These are phyloP conservation scores for Metschnikowia picachoensis DNA, from an alignment of 805 yeast genomes.

Conservation along the genomic window DNA sequence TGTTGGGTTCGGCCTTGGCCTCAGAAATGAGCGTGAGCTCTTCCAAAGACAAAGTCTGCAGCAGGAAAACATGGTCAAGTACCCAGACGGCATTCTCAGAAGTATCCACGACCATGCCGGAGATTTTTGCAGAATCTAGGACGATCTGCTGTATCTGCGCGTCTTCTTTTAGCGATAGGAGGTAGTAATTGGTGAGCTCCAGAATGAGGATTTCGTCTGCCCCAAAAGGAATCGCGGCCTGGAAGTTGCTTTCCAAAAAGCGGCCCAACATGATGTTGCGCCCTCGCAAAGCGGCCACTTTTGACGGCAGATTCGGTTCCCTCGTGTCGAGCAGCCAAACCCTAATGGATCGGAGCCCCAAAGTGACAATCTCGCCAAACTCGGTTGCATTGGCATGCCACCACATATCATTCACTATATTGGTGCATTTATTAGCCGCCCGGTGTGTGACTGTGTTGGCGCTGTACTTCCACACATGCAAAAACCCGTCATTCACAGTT, in stretches of 20 bases:
- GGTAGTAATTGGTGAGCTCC: constrained; percentile 31
- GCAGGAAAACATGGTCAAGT: background rate
- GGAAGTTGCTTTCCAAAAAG: constrained; percentile 47
- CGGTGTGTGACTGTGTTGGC: constrained; percentile 20
- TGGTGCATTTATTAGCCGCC: constrained; percentile 61
- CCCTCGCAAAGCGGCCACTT: constrained; percentile 40
- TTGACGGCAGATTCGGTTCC: constrained; percentile 5
- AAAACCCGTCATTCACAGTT: constrained; percentile 62
- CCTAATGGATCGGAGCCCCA: constrained; percentile 59
- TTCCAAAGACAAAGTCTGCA: background rate
- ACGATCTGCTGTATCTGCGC: constrained; percentile 14
- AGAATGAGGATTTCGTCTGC: constrained; percentile 35
- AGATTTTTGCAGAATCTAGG: constrained; percentile 3
- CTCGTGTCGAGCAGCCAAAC: constrained; percentile 48
- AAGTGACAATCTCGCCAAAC: constrained; percentile 42
- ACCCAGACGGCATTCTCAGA: constrained; percentile 7
- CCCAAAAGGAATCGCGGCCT: constrained; percentile 33
- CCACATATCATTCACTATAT: constrained; percentile 48
- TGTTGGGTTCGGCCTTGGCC: background rate
- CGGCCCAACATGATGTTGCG: constrained; percentile 55
- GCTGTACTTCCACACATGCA: constrained; percentile 55
- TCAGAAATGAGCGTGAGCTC: background rate
- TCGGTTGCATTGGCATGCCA: constrained; percentile 44
- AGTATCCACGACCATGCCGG: constrained; percentile 19
- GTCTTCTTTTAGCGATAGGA: constrained; percentile 21